These are phyloP conservation scores for Saturnispora besseyi DNA, from an alignment of 805 yeast genomes.

Conservation along the genomic window DNA sequence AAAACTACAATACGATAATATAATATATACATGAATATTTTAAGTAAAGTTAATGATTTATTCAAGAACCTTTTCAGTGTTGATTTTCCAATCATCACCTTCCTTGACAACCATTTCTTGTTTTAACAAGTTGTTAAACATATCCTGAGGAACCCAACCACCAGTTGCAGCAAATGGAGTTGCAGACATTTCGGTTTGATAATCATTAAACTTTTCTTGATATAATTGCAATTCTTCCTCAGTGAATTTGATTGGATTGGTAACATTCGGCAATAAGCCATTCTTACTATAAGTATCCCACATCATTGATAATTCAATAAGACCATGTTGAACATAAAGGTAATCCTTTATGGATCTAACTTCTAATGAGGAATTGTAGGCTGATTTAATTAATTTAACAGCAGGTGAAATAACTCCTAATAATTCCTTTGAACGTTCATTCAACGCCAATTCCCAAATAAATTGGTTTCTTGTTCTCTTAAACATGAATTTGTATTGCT, in stretches of 20 bases:
- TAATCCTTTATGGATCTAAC: slow-evolving; percentile 49
- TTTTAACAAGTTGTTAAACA: slow-evolving; percentile 63
- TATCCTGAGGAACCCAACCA: slow-evolving; percentile 94
- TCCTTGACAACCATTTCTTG: slow-evolving; percentile 60
- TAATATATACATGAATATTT: neutral
- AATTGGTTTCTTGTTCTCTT: slow-evolving; percentile 87
- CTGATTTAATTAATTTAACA: slow-evolving; percentile 58
- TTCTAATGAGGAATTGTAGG: slow-evolving; percentile 54
- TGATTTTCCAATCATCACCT: slow-evolving; percentile 36
- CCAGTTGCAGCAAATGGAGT: slow-evolving; percentile 84
- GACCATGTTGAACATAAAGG: slow-evolving; percentile 55
- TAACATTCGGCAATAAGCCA: slow-evolving; percentile 38
- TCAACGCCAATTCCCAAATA: slow-evolving; percentile 74
- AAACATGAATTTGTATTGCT: slow-evolving; percentile 78
- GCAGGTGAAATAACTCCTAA: slow-evolving; percentile 80
- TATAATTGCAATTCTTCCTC: slow-evolving; percentile 52
- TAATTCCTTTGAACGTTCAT: slow-evolving; percentile 52
- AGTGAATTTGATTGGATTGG: slow-evolving; percentile 54
- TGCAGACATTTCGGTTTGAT: slow-evolving; percentile 58
- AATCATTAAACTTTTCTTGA: slow-evolving; percentile 48
- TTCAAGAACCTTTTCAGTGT: slow-evolving; percentile 22
- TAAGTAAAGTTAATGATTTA: neutral
- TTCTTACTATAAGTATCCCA: slow-evolving; percentile 61
- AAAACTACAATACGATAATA: neutral
- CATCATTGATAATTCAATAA: slow-evolving; percentile 55